Conservation (phyloP, 2,329 filamentous ascomycete genomes). For the Fusarium redolens region DNA sequence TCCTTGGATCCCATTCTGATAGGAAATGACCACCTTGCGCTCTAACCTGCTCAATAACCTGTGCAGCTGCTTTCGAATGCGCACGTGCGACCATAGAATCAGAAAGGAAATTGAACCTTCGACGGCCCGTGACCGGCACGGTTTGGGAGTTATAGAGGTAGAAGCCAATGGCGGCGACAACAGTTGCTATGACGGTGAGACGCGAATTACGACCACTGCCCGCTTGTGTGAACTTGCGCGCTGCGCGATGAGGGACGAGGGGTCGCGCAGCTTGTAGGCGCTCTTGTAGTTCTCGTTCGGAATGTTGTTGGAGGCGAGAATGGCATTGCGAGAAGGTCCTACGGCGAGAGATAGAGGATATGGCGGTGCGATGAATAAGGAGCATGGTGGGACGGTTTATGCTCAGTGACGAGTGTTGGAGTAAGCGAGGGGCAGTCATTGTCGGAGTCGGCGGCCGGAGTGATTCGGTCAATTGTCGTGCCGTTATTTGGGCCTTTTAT, state of each 20-base stretch:
- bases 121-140: slow-evolving; percentile 77
- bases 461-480: not conserved
- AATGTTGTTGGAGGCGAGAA: slow-evolving; percentile 30
- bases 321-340: slow-evolving; percentile 42
- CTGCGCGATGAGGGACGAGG: slow-evolving; percentile 46
- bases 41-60: slow-evolving; percentile 65
- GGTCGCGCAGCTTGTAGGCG: slow-evolving; percentile 45
- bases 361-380: slow-evolving; percentile 5
- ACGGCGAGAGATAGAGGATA: slow-evolving; percentile 1
- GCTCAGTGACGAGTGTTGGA: slow-evolving; percentile 12
- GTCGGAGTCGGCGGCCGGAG: not conserved
- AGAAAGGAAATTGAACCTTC: slow-evolving; percentile 76
- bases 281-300: slow-evolving; percentile 42
- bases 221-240: slow-evolving; percentile 42
- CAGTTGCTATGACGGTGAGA: slow-evolving; percentile 55
- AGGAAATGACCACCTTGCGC: slow-evolving; percentile 66
- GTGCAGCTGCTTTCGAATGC: slow-evolving; percentile 42
- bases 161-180: slow-evolving; percentile 62
- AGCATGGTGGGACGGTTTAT: slow-evolving; percentile 6
- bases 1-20: slow-evolving; percentile 68
- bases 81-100: slow-evolving; percentile 64
- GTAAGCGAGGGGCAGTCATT: slow-evolving; percentile 41
- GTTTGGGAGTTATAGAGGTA: slow-evolving; percentile 77
- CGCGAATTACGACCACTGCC: slow-evolving; percentile 47
- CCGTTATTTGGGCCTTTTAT: not conserved